Evolutionary conservation across 2,329 filamentous ascomycete species (phyloP), one percentile per base, ranked within the genome.

Genomic region (Penicillium sp.): DNA sequence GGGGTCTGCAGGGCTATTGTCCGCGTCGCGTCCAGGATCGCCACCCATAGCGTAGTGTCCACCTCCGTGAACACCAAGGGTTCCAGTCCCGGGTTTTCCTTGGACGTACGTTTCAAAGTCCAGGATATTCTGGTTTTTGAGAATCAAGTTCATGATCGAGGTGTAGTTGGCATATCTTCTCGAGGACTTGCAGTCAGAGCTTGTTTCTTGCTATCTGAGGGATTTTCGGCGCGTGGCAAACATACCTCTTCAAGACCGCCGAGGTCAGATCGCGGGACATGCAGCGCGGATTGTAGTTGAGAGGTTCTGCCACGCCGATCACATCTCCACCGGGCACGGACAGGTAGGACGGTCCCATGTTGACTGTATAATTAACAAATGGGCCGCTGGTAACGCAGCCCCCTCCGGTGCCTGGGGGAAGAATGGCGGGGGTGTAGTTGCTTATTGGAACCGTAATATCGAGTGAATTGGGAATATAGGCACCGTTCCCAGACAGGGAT

Each of bases 1-100:
- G 2, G 70, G 71, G 26, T 76, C 72, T 4, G 59, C 65, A 1
- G 74, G 72, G 7, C 68, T 72, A 1, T 66, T 63, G 39, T 68
- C 72, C 15, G 73, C 54, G 54, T 76, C 73, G 15, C 68, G 65
- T 2, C 66, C 70, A 1, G 65, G 64, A 41, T 74, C 71, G 11
- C 71, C 72, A 5, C 67, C 70, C 44, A 71, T 64, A 8, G 67
- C 63, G 53, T 69, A 72, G 48, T 76, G 73, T 5, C 72, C 72
- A 2, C 57, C 70, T 2, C 67, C 68, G 43, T 76, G 73, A 2
- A 74, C 66, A 7, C 69, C 69, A 33, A 35, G 17, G 3, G 43
- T 3, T 47, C 63, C 60, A 11, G 28, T 34, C 7, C 51, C 57
- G 2, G 56, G 42, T 28, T 64, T 60, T 29, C 64, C 65, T 41